Base-by-base conservation (phyloP, 2,329 filamentous ascomycete species). In the Phaeophleospora eucalypticola region DNA sequence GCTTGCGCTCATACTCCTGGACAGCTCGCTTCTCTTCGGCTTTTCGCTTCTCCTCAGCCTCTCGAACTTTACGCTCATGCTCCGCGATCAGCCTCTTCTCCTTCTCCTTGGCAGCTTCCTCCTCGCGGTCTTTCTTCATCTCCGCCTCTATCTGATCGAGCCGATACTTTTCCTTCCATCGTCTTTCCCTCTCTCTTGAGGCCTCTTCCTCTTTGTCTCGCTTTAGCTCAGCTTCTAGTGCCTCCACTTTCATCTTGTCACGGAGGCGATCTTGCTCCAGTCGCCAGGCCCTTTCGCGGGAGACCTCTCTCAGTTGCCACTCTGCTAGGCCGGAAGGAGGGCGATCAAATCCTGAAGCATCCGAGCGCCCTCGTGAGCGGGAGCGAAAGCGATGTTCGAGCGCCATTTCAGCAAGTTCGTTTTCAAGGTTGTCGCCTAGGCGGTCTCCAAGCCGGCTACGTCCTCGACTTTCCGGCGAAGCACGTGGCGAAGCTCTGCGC, bases 1-100 rank as follows among this genome's bases (percentile, higher is more conserved):
- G 64, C 48, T 72, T 68, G 2, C 67, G 62, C 44, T 66, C 62
- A 20, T 71, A 60, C 40, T 71, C 65, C 42, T 67, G 60, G 9
- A 68, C 56, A 4, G 71, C 54, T 35, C 65, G 64, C 42, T 71
- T 65, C 19, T 56, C 48, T 16, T 65, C 62, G 18, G 63, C 58
- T 33, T 63, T 58, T 46, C 65, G 64, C 43, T 65, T 66, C 41
- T 68, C 65, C 29, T 65, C 64, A 1, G 64, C 66, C 32, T 68
- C 66, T 3, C 53, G 52, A 35, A 46, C 42, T 49, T 64, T 60
- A 18, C 48, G 49, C 44, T 64, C 59, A 29, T 59, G 57, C n/a
- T 63, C 56, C 4, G 45, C 52, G n/a, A 60, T 57, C 21, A 56
- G 46, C 14, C 56, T 53, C 54, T 60, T 55, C 41, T 56, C 46